Evolutionary conservation across 2,329 filamentous ascomycete genomes (phyloP).

Genomic region (Aspergillus sojae): DNA sequence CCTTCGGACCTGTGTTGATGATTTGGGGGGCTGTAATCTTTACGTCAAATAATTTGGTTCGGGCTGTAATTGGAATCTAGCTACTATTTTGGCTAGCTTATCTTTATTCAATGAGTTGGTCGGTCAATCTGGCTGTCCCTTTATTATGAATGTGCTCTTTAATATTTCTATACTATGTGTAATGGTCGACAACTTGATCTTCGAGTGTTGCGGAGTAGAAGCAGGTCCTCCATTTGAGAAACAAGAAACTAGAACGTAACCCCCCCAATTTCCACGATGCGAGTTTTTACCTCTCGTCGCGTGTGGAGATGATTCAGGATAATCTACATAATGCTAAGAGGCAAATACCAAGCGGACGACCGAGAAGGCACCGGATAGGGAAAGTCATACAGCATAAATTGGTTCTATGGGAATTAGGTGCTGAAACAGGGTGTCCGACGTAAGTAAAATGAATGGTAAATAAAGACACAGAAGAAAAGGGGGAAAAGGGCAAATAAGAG

Average conservation of each 20-base stretch:
- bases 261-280: not conserved
- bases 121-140: not conserved
- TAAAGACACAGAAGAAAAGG: conserved; percentile 11
- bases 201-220: not conserved
- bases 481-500: conserved; percentile 9
- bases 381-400: not conserved
- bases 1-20: not conserved
- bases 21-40: not conserved
- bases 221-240: not conserved
- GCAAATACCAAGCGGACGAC: not conserved
- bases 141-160: not conserved
- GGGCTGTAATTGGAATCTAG: not conserved
- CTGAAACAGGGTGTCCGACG: not conserved
- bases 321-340: not conserved
- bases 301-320: not conserved
- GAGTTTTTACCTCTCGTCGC: not conserved
- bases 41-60: not conserved
- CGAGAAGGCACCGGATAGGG: not conserved
- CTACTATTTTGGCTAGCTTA: not conserved
- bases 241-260: not conserved
- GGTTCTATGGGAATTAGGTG: conserved; percentile 3
- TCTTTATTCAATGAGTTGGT: not conserved
- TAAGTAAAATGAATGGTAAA: conserved; percentile 8
- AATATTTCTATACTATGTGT: not conserved
- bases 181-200: not conserved